Evolutionary conservation across 2,329 filamentous ascomycete species (phyloP), one percentile per base, ranked within the genome.

Genomic region (Xylaria sp.): DNA sequence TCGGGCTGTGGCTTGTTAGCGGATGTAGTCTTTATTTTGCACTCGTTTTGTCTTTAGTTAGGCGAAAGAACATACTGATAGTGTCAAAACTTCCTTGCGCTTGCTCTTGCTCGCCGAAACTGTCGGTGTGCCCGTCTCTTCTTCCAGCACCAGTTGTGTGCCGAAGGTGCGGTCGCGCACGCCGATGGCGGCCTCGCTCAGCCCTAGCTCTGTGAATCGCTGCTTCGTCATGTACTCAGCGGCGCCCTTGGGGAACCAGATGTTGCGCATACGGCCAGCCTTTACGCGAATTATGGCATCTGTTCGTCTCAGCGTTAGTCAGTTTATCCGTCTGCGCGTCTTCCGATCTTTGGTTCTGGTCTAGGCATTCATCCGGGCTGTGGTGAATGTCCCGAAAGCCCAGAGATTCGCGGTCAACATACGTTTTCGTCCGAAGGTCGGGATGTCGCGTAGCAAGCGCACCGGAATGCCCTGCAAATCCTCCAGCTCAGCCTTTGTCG

Each of bases 391-490:
- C 25, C 12, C 35, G 9, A 21, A 23, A 23, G 33, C 25, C 33
- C 45, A 19, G 11, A 15, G 40, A 17, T 28, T 47, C 43, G 23
- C 28, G 23, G 31, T 31, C 19, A 42, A 60, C 71, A 11, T 68
- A 78, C 77, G 60, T 70, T 76, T 76, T 59, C 77, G 76, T 5
- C 79, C 80, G 61, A 77, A 82, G 19, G 73, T 72, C 21, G 71
- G 70, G 14, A 82, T 75, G 59, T 81, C 76, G 57, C 75, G 64
- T 8, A 81, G 71, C 63, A 82, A 72, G 23, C 79, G 78, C 69
- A 82, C 79, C 19, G 80, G 73, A 12, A 81, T 78, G 62, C 79
- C 79, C 61, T 76, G 71, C 25, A 74, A 69, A 60, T 80, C 77
- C 51, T 74, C 72, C 42, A 75, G 72, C 57, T 75, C 74, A 60